Evolutionary conservation across 495 filamentous ascomycete species (phyloP), one percentile per base, ranked within the genome.

Genomic region (Aspergillus bridgeri): DNA sequence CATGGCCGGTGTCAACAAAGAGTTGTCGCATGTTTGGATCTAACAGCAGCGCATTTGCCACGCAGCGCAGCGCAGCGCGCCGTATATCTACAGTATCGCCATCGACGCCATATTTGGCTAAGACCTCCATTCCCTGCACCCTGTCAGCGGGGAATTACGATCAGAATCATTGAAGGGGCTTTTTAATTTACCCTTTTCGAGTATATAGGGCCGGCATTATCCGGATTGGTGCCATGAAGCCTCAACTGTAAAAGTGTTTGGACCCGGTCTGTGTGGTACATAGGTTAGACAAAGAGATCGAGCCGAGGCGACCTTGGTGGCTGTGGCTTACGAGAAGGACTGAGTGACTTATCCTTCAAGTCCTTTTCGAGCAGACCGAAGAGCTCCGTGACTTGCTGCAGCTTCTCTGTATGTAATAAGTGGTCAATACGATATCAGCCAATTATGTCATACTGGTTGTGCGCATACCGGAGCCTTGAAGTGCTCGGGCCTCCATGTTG

Each of bases 11-110:
- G 68, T 95, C 86, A 2, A 92, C 88, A 60, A 96, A 89, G 38
- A 85, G 78, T 67, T 95, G 89, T 27, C 95, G 83, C 47, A 88
- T 88, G 47, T 84, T 78, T 13, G 77, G 66, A 49, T 84, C 80
- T 15, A 98, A 79, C 5, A 97, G 75, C 29, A 98, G 74, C 5
- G 91, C 83, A 72, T 98, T 98, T 56, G 92, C 94, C 23, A 98
- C 76, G 61, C 91, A 91, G 56, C 91, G 83, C 27, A 97, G 72
- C 3, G 92, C 94, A 65, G 91, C 86, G 51, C 84, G 84, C 6
- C 89, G 89, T 2, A 87, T 82, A 5, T 81, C 78, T 0, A 75
- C 56, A 7, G 81, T 84, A 51, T 86, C 78, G 6, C 69, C 65
- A 22, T 83, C 75, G 56, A 97, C 86, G 18, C 86, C 90, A 75